Conservation (phyloP, 2,329 filamentous ascomycete genomes). For the Alternaria sp. region DNA sequence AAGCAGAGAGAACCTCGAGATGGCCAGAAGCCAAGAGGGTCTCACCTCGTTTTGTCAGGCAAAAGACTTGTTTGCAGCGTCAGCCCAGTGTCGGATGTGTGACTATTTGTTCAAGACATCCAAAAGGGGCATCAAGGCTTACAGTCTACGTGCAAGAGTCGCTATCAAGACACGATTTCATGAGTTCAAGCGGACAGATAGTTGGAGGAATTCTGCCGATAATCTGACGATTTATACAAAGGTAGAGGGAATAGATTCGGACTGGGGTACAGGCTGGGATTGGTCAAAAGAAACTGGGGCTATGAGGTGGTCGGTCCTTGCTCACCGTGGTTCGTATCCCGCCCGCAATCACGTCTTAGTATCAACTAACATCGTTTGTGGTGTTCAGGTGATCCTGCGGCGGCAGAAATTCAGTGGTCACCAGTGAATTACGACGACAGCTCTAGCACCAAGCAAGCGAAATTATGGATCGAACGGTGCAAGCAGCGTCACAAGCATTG, state of each 20-base stretch:
- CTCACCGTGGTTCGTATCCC: background rate
- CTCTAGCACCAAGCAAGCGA: background rate
- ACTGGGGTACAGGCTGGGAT: no score
- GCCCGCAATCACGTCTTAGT: background rate
- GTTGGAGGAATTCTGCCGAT: no score
- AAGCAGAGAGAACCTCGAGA: background rate
- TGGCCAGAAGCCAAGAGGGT: background rate
- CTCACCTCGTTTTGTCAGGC: background rate
- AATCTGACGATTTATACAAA: background rate
- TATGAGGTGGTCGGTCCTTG: no score
- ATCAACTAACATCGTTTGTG: background rate
- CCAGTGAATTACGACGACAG: background rate
- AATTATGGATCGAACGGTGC: background rate
- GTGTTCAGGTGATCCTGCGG: background rate
- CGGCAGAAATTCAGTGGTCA: background rate
- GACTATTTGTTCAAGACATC: background rate
- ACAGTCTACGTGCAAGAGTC: no score
- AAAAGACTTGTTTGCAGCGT: background rate
- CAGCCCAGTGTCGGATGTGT: background rate
- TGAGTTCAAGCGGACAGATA: no score
- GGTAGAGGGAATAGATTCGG: background rate
- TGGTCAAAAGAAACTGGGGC: no score
- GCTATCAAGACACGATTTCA: background rate
- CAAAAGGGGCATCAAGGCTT: no score
- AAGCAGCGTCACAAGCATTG: background rate